Evolutionary conservation across 352 stramenopile genomes (phyloP), one percentile per base, ranked within the genome.

Genomic region (Phytopythium boreale): DNA sequence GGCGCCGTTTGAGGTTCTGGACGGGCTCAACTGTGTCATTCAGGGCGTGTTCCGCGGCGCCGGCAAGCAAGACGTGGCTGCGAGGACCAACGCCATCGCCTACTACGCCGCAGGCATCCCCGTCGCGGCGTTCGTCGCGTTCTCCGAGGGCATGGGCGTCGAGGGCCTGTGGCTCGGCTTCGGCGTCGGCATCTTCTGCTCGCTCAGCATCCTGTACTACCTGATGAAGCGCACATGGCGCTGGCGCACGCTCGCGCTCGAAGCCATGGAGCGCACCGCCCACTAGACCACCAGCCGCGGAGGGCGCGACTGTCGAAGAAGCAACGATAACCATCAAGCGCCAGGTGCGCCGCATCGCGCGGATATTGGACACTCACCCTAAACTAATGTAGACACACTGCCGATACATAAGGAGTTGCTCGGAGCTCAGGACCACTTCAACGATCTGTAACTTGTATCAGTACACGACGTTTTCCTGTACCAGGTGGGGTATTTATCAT

Each of bases 31-130:
- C 62, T 67, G 70, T 51, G 72, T 89, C 46, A 68, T 77, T 6
- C 80, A 92, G 55, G 87, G 82, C 34, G 77, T 93, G 50, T 90
- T 89, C 68, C 81, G 83, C 9, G 83, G 76, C 44, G 80, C 67
- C 22, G 87, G 84, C 20, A 69, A 79, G 29, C 87, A 95, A 51
- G 76, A 76, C 5, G 70, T 88, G 22, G 78, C 74, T 12, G 80
- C 85, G 2, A 69, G 74, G n/a, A 72, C 83, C 7, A 92, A 91
- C 56, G 76, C 85, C 14, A 71, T 90, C 17, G 86, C 83, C 1
- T 95, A 92, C 65, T 96, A 93, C 64, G 61, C 78, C 2, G 77
- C 90, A 10, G 87, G 88, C 19, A 76, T 96, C 26, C 88, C 88
- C 0, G 20, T 92, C 0, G 87, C 78, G 1, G 77, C 77, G 20